These are phyloP conservation scores for Crotalaria pallida DNA, from an alignment of 306 rosid genomes.

Conservation along the genomic window DNA sequence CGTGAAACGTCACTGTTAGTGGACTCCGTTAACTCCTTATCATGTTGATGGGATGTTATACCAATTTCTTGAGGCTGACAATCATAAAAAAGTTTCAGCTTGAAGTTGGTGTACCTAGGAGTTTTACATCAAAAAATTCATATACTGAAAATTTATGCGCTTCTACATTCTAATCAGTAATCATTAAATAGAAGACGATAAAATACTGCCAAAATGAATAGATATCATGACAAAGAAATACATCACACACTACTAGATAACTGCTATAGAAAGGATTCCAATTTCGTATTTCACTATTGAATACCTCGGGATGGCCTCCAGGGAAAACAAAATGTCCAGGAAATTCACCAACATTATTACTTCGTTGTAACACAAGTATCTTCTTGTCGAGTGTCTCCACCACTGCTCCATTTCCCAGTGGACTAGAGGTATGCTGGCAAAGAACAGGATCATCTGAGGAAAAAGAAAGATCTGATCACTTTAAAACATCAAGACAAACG, in stretches of 20 bases:
- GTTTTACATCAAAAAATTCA: constrained; percentile 3
- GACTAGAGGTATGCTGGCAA: constrained; percentile 87
- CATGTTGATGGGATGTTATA: constrained; percentile 42
- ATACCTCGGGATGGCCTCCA: constrained; percentile 98
- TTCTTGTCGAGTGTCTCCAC: constrained; percentile 79
- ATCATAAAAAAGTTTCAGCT: constrained; percentile 22
- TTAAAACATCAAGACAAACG: not conserved
- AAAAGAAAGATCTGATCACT: constrained; percentile 6
- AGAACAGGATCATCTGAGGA: constrained; percentile 53
- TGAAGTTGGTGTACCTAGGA: constrained; percentile 6
- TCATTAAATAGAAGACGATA: not conserved
- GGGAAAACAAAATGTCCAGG: constrained; percentile 95
- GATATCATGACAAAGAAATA: constrained; percentile 3
- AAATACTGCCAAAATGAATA: not conserved
- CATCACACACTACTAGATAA: not conserved
- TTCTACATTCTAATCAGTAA: not conserved
- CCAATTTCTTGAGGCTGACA: constrained; percentile 86
- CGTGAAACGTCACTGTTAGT: constrained; percentile 46
- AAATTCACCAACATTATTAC: constrained; percentile 88
- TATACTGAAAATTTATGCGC: not conserved
- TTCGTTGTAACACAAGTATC: constrained; percentile 71
- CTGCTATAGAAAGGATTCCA: not conserved
- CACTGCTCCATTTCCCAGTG: constrained; percentile 93
- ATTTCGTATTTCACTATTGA: not conserved
- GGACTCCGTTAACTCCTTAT: constrained; percentile 40